Evolutionary conservation across 2,329 filamentous ascomycete species (phyloP).

Genomic region (Aureobasidium uvarum): DNA sequence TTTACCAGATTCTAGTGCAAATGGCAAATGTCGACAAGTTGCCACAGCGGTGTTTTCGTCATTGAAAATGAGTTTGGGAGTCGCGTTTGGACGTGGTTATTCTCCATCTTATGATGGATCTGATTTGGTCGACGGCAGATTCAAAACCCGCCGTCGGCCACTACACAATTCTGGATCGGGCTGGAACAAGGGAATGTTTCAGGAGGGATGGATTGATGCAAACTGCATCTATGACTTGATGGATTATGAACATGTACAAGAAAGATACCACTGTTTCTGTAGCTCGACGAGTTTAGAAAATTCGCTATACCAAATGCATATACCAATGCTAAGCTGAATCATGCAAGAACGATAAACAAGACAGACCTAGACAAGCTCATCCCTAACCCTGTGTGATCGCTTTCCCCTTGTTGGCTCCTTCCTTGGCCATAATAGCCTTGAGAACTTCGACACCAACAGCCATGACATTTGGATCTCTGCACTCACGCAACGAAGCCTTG

Average conservation of each 20-base stretch:
- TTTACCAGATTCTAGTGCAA: too few relatives aligned
- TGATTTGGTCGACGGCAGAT: neutral
- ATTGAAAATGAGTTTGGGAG: too few relatives aligned
- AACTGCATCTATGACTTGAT: neutral
- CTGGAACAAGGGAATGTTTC: neutral
- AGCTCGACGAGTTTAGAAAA: neutral
- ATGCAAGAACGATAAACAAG: neutral
- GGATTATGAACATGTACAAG: neutral
- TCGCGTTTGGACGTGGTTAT: too few relatives aligned
- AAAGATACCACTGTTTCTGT: neutral
- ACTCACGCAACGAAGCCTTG: slow-evolving; percentile 67
- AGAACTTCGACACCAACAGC: slow-evolving; percentile 69
- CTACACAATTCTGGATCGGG: neutral
- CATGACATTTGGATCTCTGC: slow-evolving; percentile 66
- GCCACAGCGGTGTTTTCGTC: too few relatives aligned
- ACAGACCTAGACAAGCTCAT: too few relatives aligned
- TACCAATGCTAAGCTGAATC: neutral
- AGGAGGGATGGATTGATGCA: neutral
- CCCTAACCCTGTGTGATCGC: slow-evolving; percentile 1
- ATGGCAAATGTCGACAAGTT: too few relatives aligned
- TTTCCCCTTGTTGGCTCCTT: neutral
- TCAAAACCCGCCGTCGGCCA: neutral
- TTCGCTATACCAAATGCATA: neutral
- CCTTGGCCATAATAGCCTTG: slow-evolving; percentile 47
- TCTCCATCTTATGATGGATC: too few relatives aligned